Base-by-base conservation (phyloP, 768 basidiomycete species). In the Inosperma sp. region DNA sequence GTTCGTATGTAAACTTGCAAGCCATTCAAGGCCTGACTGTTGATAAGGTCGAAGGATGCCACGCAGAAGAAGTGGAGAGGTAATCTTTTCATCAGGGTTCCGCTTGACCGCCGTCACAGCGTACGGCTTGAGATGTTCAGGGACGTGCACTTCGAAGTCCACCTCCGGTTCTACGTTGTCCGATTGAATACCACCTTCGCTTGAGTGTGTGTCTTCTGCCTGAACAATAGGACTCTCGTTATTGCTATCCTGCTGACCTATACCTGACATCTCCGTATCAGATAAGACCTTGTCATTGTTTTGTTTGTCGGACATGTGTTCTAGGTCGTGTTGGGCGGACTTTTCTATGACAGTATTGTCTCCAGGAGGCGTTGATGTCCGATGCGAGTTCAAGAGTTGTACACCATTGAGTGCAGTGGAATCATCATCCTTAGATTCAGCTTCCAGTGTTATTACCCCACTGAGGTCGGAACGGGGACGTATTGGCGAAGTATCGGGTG, bases 31-130 rank as follows among this genome's bases (percentile, higher is more conserved):
- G 0, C 95, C 95, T 3, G 88, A 78, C 42, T 94, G 84, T 63
- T 99, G 95, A 62, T 98, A 99, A 7, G 93, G 93, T 14, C 93
- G 84, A 39, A 99, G 72, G 31, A 80, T 79, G 1, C 93, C 95
- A 4, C 95, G 89, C 3, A 96, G 78, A 26, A 99, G 73, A 6
- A 88, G 69, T 5, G 85, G 82, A 1, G 87, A 74, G 31, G 72
- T 79, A 37, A 90, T 69, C 60, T 78, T 80, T 25, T 68, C 66
- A 31, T 78, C 73, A 2, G 77, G 63, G 49, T 82, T 76, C 86
- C 86, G 88, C 19, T 82, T 75, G 4, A 89, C 76, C 0, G 81
- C 82, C 5, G 84, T 80, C 14, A 87, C 85, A 10, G 86, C 84
- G 52, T 80, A 91, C 0, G 81, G 77, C 45, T 75, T 78, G 23